phyloP scores from a whole-genome alignment of 768 basidiomycete genomes.

The Daedaleopsis nitida region DNA sequence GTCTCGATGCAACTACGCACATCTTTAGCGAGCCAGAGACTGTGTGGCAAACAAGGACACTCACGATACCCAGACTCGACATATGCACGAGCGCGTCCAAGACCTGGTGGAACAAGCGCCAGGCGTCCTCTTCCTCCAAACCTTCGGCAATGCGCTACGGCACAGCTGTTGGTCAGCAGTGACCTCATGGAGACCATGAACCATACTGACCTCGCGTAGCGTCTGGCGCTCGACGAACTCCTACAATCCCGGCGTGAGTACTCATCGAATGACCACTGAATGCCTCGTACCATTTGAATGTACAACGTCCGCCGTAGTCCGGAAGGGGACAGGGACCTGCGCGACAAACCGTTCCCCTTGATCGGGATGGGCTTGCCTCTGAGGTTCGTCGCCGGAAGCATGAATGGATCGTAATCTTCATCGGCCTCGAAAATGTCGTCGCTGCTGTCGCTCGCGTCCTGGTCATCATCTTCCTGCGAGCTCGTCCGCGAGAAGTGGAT shows the following conservation, averaged over 20 bases:
- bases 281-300: constrained; percentile 81
- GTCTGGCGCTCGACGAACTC: constrained; percentile 94
- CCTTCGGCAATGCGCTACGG: constrained; percentile 74
- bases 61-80: constrained; percentile 81
- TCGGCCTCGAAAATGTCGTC: constrained; percentile 35
- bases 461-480: constrained; percentile 41
- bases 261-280: background rate
- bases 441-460: constrained; percentile 41
- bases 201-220: constrained; percentile 65
- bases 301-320: constrained; percentile 62
- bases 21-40: background rate
- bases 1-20: constrained; percentile 68
- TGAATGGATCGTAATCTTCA: constrained; percentile 12
- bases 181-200: background rate
- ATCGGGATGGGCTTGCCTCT: constrained; percentile 4
- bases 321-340: constrained; percentile 30
- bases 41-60: constrained; percentile 26
- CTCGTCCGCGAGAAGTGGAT: constrained; percentile 73
- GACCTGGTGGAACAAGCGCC: constrained; percentile 89
- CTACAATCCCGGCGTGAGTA: constrained; percentile 38
- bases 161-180: constrained; percentile 2
- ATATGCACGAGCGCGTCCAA: constrained; percentile 90
- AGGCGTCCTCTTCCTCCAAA: constrained; percentile 80
- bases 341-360: constrained; percentile 5
- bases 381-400: constrained; percentile 25